Evolutionary conservation across 2,329 filamentous ascomycete genomes (phyloP).

Genomic region (Fusarium odoratissimum): DNA sequence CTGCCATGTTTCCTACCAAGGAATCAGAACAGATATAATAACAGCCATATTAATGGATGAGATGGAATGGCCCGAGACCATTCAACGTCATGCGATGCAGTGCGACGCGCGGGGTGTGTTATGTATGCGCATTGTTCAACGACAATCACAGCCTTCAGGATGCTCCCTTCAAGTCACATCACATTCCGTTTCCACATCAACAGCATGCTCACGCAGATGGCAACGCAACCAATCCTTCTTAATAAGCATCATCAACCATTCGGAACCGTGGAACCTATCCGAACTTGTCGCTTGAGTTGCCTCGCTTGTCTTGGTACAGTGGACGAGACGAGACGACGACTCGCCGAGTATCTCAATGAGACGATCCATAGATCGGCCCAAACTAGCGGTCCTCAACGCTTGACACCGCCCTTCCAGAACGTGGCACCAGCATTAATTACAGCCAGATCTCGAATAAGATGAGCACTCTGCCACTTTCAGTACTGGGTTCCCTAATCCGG

Average conservation of each 20-base stretch:
- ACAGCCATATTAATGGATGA: background rate
- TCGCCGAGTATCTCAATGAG: conserved; percentile 14
- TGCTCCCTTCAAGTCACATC: conserved; percentile 20
- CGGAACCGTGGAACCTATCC: conserved; percentile 1
- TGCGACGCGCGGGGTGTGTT: conserved; percentile 5
- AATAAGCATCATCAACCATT: conserved; percentile 6
- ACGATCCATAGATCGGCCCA: conserved; percentile 23
- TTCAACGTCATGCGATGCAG: conserved; percentile 9
- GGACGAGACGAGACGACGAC: background rate
- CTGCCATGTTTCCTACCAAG: conserved; percentile 5
- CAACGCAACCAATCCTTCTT: conserved; percentile 7
- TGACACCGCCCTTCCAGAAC: conserved; percentile 41
- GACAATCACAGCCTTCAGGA: conserved; percentile 3
- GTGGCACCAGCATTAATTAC: background rate
- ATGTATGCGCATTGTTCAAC: conserved; percentile 8
- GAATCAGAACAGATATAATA: conserved; percentile 7
- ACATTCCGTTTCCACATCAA: conserved; percentile 39
- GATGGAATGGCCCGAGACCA: conserved; percentile 7
- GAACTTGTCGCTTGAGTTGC: conserved; percentile 11
- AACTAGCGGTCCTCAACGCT: conserved; percentile 15
- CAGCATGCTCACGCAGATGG: conserved; percentile 10
- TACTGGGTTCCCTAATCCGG: conserved; percentile 30
- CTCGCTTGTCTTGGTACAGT: conserved; percentile 4
- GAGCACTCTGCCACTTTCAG: background rate
- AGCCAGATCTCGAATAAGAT: conserved; percentile 1